Evolutionary conservation across 371 early-diverging fungal genomes (phyloP).

Genomic region (Mortierella sp.): DNA sequence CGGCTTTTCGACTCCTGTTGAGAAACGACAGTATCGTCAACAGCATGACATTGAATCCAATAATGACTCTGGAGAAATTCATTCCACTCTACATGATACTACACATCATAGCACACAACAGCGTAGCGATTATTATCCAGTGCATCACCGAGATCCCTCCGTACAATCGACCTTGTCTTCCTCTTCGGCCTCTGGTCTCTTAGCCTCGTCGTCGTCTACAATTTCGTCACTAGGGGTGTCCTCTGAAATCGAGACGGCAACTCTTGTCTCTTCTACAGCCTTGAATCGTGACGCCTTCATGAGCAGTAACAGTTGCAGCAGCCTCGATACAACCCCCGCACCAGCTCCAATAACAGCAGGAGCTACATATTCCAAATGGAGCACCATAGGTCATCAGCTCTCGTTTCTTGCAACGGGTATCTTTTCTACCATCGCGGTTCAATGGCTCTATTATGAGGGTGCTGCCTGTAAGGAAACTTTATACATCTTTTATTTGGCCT

Average conservation of each 20-base stretch:
- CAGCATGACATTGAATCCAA: constrained; percentile 1
- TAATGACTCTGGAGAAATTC: not conserved
- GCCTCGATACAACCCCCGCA: not conserved
- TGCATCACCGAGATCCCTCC: too few species aligned
- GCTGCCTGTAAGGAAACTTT: constrained; percentile 65
- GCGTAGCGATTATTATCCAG: not conserved
- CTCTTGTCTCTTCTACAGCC: too few species aligned
- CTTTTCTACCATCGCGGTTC: constrained; percentile 66
- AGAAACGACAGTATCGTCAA: constrained; percentile 16
- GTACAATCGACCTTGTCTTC: not conserved
- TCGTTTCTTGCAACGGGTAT: constrained; percentile 69
- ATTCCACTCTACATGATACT: too few species aligned
- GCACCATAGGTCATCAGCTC: constrained; percentile 62
- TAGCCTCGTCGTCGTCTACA: too few species aligned
- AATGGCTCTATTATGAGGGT: constrained; percentile 75
- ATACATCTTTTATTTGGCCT: not conserved
- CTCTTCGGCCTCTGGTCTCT: too few species aligned
- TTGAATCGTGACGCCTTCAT: too few species aligned
- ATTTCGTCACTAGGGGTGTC: too few species aligned
- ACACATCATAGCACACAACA: constrained; percentile 1
- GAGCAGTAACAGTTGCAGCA: not conserved
- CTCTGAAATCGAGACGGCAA: too few species aligned
- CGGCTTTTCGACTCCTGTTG: constrained; percentile 15
- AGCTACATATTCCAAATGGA: constrained; percentile 37
- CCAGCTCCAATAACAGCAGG: not conserved